These are phyloP conservation scores for Elsinoe arachidis DNA, from an alignment of 2,329 filamentous ascomycete species.

Conservation along the genomic window DNA sequence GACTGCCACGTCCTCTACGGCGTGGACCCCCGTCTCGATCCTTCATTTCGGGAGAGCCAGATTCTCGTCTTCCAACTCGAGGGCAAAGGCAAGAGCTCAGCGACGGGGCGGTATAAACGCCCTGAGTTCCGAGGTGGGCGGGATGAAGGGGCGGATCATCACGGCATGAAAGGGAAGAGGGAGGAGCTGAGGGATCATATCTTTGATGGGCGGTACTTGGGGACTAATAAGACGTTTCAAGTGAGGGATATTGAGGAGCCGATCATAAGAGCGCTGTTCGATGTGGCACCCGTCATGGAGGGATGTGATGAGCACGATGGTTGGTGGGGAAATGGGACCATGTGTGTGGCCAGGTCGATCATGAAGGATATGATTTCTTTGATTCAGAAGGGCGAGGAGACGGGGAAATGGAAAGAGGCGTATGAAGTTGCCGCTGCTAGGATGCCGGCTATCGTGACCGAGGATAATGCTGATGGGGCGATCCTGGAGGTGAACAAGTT, in stretches of 20 bases:
- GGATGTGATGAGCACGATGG: slow-evolving; percentile 53
- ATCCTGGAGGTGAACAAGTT: not conserved
- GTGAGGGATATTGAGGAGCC: slow-evolving; percentile 86
- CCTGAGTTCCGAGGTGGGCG: slow-evolving; percentile 8
- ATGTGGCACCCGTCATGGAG: slow-evolving; percentile 44
- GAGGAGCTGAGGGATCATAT: slow-evolving; percentile 50
- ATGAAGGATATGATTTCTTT: slow-evolving; percentile 73
- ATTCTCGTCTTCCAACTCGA: slow-evolving; percentile 74
- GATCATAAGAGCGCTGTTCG: slow-evolving; percentile 57
- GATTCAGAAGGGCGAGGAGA: slow-evolving; percentile 29
- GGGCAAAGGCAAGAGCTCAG: slow-evolving; percentile 6
- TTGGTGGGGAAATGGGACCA: slow-evolving; percentile 75
- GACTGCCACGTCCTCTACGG: slow-evolving; percentile 81
- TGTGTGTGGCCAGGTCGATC: slow-evolving; percentile 74
- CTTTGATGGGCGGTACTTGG: slow-evolving; percentile 71
- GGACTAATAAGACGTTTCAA: slow-evolving; percentile 83
- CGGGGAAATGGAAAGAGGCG: slow-evolving; percentile 19
- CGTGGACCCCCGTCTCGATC: slow-evolving; percentile 71
- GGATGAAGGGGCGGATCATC: slow-evolving; percentile 12
- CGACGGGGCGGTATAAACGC: slow-evolving; percentile 18
- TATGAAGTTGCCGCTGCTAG: slow-evolving; percentile 12
- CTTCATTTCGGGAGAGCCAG: slow-evolving; percentile 74
- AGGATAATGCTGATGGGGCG: slow-evolving; percentile 3
- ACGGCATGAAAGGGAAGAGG: slow-evolving; percentile 11
- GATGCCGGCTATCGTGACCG: slow-evolving; percentile 13